Conservation (phyloP, 345 rosid genomes). For the Durio zibethinus region DNA sequence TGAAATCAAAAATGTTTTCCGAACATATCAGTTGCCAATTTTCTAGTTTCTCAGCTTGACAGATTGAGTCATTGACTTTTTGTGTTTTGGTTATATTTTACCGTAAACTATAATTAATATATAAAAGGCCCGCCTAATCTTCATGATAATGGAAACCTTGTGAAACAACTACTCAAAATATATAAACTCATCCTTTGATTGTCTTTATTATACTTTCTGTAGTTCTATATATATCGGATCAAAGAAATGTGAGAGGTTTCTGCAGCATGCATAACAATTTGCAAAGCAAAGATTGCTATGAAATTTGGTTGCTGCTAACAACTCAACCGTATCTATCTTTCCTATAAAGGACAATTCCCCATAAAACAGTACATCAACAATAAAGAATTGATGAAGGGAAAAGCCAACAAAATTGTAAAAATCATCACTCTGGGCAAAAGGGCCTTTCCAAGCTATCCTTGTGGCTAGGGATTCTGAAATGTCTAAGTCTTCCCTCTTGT, state of each 20-base stretch:
- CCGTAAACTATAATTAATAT: too few species aligned
- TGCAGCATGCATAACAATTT: neutral
- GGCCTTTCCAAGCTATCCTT: conserved; percentile 41
- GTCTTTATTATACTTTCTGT: neutral
- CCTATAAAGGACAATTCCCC: conserved; percentile 1
- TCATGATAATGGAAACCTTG: too few species aligned
- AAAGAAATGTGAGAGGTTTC: neutral
- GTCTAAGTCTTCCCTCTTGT: conserved; percentile 72
- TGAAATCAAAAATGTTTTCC: too few species aligned
- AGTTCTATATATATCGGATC: neutral
- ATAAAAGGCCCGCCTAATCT: too few species aligned
- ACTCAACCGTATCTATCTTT: neutral
- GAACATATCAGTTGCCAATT: too few species aligned
- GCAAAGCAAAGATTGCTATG: too few species aligned
- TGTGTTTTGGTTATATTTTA: too few species aligned
- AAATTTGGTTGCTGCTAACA: too few species aligned
- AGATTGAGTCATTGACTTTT: too few species aligned
- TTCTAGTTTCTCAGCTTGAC: too few species aligned
- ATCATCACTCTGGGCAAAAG: conserved; percentile 40
- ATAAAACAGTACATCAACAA: conserved; percentile 5
- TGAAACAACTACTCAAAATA: too few species aligned
- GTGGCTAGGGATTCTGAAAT: conserved; percentile 76
- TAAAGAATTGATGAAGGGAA: neutral
- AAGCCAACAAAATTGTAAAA: neutral
- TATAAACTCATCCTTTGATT: too few species aligned